Evolutionary conservation across 192 early-diverging fungal species (phyloP).

Genomic region (Coemansia sp.): DNA sequence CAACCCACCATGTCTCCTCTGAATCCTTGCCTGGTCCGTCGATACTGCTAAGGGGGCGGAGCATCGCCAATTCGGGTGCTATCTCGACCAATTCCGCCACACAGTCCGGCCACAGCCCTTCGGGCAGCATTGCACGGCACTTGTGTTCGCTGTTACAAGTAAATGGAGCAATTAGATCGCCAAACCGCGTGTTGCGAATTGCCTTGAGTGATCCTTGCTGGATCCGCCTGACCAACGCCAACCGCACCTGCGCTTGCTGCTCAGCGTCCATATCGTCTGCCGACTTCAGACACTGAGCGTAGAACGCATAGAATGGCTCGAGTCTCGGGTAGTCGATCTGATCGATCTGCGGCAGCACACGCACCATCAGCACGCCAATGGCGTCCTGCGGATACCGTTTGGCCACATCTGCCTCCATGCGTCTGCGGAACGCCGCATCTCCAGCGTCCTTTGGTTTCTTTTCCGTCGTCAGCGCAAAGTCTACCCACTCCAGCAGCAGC

Average conservation of each 20-base stretch:
- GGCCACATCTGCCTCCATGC: slow-evolving; percentile 26
- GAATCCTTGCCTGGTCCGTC: neutral
- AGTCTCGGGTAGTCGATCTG: slow-evolving; percentile 14
- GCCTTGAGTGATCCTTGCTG: neutral
- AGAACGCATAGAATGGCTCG: slow-evolving; percentile 21
- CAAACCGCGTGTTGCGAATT: neutral
- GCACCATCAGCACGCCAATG: neutral
- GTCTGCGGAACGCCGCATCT: neutral
- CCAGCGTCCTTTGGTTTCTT: slow-evolving; percentile 10
- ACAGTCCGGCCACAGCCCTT: neutral
- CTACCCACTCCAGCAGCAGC: slow-evolving; percentile 44
- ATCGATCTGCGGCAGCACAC: slow-evolving; percentile 28
- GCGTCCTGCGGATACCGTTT: slow-evolving; percentile 13
- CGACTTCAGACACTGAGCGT: slow-evolving; percentile 7
- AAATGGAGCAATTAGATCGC: neutral
- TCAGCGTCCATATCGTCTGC: neutral
- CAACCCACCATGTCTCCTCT: neutral
- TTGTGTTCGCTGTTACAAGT: neutral
- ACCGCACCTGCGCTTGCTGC: slow-evolving; percentile 23
- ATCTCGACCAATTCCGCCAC: slow-evolving; percentile 10
- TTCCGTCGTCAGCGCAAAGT: slow-evolving; percentile 25
- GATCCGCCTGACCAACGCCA: slow-evolving; percentile 7
- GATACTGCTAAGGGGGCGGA: neutral
- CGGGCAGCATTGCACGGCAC: slow-evolving; percentile 1
- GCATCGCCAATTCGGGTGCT: slow-evolving; percentile 5